phyloP scores from a whole-genome alignment of 2,329 filamentous ascomycete genomes.

The Fusarium sp. region DNA sequence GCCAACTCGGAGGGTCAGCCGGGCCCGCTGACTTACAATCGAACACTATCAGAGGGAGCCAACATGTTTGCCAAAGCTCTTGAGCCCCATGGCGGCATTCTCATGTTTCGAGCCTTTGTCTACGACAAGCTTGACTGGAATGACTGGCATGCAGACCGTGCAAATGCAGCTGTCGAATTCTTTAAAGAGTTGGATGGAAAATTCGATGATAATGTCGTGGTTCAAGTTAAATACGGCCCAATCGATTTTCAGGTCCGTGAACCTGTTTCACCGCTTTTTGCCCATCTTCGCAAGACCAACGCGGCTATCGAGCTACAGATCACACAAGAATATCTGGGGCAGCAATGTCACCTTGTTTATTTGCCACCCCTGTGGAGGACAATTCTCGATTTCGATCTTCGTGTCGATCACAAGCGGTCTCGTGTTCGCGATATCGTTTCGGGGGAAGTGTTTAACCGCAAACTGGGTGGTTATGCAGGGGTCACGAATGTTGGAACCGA shows the following conservation, averaged over 20 bases:
- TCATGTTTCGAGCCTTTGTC: slow-evolving; percentile 82
- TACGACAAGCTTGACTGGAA: slow-evolving; percentile 75
- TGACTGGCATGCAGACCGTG: slow-evolving; percentile 69
- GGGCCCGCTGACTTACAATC: slow-evolving; percentile 78
- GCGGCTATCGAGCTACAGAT: slow-evolving; percentile 76
- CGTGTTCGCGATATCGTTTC: slow-evolving; percentile 72
- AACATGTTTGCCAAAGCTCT: slow-evolving; percentile 72
- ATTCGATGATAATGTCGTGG: slow-evolving; percentile 79
- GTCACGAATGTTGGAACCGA: slow-evolving; percentile 79
- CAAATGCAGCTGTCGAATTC: slow-evolving; percentile 78
- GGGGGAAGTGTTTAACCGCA: slow-evolving; percentile 71
- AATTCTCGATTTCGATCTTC: slow-evolving; percentile 77
- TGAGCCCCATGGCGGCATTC: slow-evolving; percentile 71
- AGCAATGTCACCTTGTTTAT: slow-evolving; percentile 79
- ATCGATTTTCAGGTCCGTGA: slow-evolving; percentile 83
- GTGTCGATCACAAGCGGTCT: slow-evolving; percentile 70
- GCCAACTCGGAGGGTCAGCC: slow-evolving; percentile 81
- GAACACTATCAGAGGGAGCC: slow-evolving; percentile 68
- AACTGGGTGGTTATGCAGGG: slow-evolving; percentile 73
- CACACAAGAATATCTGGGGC: slow-evolving; percentile 79
- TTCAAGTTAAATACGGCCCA: slow-evolving; percentile 82
- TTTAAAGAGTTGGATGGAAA: slow-evolving; percentile 75
- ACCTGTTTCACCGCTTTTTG: slow-evolving; percentile 76
- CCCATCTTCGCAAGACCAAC: slow-evolving; percentile 61
- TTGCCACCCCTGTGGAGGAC: slow-evolving; percentile 78